A percentile compares a stretch with the other conserved stretches of the same genome.
Conservation (phyloP, 179 eudicot genomes). For the Silene noctiflora region DNA sequence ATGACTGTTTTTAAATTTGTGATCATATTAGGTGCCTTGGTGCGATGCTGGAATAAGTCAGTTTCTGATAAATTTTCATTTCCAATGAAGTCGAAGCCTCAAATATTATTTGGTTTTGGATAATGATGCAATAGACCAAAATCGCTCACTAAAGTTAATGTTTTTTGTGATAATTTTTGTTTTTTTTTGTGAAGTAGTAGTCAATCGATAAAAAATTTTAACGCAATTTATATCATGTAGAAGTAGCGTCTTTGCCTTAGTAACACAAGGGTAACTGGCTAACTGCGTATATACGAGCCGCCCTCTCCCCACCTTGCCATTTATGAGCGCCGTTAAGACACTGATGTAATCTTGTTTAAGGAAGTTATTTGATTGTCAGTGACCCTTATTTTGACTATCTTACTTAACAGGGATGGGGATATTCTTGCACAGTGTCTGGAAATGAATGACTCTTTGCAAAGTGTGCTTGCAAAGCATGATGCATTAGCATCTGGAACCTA, state of each 20-base stretch:
- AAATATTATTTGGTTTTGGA: background rate
- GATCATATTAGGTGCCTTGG: background rate
- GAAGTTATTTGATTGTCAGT: background rate
- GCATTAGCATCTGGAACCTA: conserved; percentile 82
- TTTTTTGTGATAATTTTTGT: no score
- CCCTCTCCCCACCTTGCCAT: no score
- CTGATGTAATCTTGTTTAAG: no score
- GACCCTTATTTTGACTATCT: conserved; percentile 6
- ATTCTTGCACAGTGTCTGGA: conserved; percentile 88
- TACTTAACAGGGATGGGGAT: conserved; percentile 66
- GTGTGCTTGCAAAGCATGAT: conserved; percentile 74
- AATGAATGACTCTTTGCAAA: conserved; percentile 74
- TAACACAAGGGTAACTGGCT: no score
- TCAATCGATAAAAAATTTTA: no score
- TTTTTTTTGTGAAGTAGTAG: background rate
- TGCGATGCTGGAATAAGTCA: no score
- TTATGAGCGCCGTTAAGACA: no score
- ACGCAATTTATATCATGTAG: background rate
- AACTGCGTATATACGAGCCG: no score
- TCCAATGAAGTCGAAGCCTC: background rate
- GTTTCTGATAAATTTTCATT: background rate
- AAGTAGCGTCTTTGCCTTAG: background rate
- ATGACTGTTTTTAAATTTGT: background rate
- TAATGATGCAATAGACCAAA: background rate
- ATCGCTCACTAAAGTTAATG: background rate